A percentile compares a stretch with the other conserved stretches of the same genome.
These are phyloP conservation scores for Bruguiera gymnorhiza DNA, from an alignment of 345 rosid species.

Conservation along the genomic window DNA sequence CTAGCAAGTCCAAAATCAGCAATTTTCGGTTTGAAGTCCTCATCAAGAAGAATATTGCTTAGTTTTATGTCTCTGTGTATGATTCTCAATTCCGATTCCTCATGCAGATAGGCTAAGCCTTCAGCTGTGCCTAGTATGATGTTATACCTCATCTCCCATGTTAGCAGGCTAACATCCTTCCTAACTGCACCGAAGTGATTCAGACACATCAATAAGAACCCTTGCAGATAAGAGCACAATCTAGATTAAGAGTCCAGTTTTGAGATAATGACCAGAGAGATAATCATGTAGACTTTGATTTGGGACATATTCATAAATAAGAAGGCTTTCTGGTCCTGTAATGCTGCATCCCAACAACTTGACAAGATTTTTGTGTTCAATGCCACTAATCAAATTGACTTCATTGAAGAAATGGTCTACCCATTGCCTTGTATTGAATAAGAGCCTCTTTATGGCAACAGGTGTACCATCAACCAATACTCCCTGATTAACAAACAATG, in stretches of 20 bases:
- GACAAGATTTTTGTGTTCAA: constrained; percentile 79
- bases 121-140: constrained; percentile 74
- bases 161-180: constrained; percentile 39
- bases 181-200: constrained; percentile 39
- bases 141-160: constrained; percentile 53
- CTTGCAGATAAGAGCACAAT: not conserved
- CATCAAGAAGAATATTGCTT: constrained; percentile 69
- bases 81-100: constrained; percentile 64
- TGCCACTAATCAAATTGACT: constrained; percentile 74
- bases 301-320: constrained; percentile 73
- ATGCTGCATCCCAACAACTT: constrained; percentile 82
- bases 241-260: constrained; percentile 3
- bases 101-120: constrained; percentile 81
- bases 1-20: constrained; percentile 95
- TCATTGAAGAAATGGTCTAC: constrained; percentile 96
- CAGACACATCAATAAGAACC: not conserved
- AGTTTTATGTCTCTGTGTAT: constrained; percentile 89
- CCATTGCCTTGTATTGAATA: constrained; percentile 88
- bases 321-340: constrained; percentile 87
- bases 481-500: constrained; percentile 40
- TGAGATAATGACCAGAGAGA: constrained; percentile 48
- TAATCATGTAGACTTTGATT: constrained; percentile 72
- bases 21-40: constrained; percentile 61
- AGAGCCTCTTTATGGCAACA: constrained; percentile 84
- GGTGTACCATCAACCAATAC: constrained; percentile 53